Base-by-base conservation (phyloP, 2,329 filamentous ascomycete species). In the Hortaea sp. region DNA sequence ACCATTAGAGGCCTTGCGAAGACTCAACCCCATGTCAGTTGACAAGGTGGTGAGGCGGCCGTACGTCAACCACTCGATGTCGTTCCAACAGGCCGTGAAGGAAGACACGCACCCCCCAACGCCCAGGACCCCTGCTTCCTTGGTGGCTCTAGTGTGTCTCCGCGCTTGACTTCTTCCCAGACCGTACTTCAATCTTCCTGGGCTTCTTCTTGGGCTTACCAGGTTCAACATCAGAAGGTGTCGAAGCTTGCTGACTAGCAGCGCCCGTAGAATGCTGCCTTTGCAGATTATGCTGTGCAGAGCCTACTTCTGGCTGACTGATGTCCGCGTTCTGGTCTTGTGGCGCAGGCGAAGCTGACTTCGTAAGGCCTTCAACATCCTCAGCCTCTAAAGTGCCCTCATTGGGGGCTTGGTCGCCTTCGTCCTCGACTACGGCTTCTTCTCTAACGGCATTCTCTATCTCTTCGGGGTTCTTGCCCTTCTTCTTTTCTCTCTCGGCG, bases 401-500 rank as follows among this genome's bases (percentile, higher is more conserved):
- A 27, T 12, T 44, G 29, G 11, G 30, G 6, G 29, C 44, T 28
- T 41, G 46, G 3, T 39, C 35, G 12, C 28, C 39, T 30, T 12
- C 13, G 9, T 40, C 44, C 29, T 51, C 44, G 20, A 29, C 38
- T 6, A 44, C 46, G 11, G 49, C 46, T 38, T 51, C 46, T 27
- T 11, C 29, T 42, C 42, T 44, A 4, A 49, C 44, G 4, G 46
- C 43, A 39, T 49, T 41, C 34, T 45, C 41, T 6, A 49, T 39
- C 38, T 47, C 46, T 42, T 49, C 38, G 7, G 49, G 38, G 20
- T 41, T 44, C 47, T 52, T 57, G 10, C 58, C 55, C 48, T 53
- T 50, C 42, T 51, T 44, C 42, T 48, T 55, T 49, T 53, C 51
- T 52, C 54, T 54, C 55, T 53, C 56, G 40, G 50, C 50, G 6